Evolutionary conservation across 108 stramenopile species (phyloP).

Genomic region (Thalassiosira profunda): DNA sequence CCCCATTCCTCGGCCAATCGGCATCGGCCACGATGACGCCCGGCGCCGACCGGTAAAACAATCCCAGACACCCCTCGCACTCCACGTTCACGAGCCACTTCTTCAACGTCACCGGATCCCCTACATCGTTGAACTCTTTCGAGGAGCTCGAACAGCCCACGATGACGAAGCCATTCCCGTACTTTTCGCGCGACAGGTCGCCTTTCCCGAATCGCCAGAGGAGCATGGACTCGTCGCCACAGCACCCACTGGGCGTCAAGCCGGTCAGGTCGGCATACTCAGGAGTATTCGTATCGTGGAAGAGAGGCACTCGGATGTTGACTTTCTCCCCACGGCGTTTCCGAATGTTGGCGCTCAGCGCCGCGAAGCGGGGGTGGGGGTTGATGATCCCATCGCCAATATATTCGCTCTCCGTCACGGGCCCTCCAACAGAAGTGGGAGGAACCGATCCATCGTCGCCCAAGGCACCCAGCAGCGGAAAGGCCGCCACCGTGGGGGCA

Average conservation of each 20-base stretch:
- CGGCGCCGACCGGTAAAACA: slow-evolving; percentile 88
- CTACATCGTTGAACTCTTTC: slow-evolving; percentile 59
- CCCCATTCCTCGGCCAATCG: slow-evolving; percentile 94
- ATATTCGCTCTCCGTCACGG: slow-evolving; percentile 87
- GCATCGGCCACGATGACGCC: slow-evolving; percentile 89
- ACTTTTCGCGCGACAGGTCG: slow-evolving; percentile 71
- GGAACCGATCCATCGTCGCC: slow-evolving; percentile 89
- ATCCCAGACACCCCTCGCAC: slow-evolving; percentile 80
- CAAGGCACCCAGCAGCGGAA: slow-evolving; percentile 85
- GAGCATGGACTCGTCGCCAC: slow-evolving; percentile 73
- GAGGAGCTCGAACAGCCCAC: slow-evolving; percentile 82
- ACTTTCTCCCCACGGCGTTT: slow-evolving; percentile 93
- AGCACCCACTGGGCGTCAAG: slow-evolving; percentile 6
- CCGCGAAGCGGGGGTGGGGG: slow-evolving; percentile 98
- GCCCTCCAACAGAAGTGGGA: slow-evolving; percentile 78
- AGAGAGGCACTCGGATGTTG: slow-evolving; percentile 95
- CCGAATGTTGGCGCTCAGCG: slow-evolving; percentile 96
- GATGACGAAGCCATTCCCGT: slow-evolving; percentile 75
- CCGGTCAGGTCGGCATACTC: slow-evolving; percentile 70
- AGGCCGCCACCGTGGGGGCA: slow-evolving; percentile 92
- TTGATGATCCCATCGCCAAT: slow-evolving; percentile 97
- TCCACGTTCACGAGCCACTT: slow-evolving; percentile 93
- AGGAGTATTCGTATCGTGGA: slow-evolving; percentile 92
- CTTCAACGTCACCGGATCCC: slow-evolving; percentile 65
- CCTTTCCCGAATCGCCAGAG: slow-evolving; percentile 91